Base-by-base conservation (phyloP, 495 filamentous ascomycete species). In the Recurvomyces mirabilis region DNA sequence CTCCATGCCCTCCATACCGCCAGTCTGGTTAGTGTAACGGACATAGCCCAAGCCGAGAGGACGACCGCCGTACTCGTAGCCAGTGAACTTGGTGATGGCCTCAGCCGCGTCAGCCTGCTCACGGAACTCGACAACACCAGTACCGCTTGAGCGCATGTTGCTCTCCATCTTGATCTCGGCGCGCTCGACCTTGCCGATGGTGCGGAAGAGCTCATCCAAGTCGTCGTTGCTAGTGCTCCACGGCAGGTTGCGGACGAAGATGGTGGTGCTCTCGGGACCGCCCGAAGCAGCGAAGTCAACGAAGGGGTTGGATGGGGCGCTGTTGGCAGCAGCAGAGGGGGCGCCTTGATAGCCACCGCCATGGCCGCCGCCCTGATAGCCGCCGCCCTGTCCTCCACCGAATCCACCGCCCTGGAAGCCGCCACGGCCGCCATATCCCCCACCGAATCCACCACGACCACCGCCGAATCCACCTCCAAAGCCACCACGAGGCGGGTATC, bases 181-280 rank as follows among this genome's bases (percentile, higher is more conserved):
- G 53, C 86, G 86, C 54, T 94, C 87, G 49, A 98, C 91, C 65
- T 94, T 94, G 34, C 89, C 91, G 59, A 98, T 96, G 5, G 91
- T 98, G 22, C 81, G 87, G 73, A 98, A 98, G 12, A 98, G 73
- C 58, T 98, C 91, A 35, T 95, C 74, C 4, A 98, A 65, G 62
- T 98, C 91, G 43, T 96, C 93, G 55, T 96, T 95, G 66, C 87
- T 94, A 17, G 91, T 98, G 24, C 89, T 95, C 91, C 91, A 98
- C 4, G 91, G 91, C 44, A 98, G 91, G 58, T 98, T 98, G 67
- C 91, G 87, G 41, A 96, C 91, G 50, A 89, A 94, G 61, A 98
- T 96, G 20, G 71, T 78, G 49, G 82, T 72, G 60, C 79, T 81
- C 53, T 78, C 77, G 25, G 96, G 89, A 30, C 82, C 84, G 21